These are phyloP conservation scores for Marvania coccoides DNA, from an alignment of 139 green algal genomes.

Conservation along the genomic window DNA sequence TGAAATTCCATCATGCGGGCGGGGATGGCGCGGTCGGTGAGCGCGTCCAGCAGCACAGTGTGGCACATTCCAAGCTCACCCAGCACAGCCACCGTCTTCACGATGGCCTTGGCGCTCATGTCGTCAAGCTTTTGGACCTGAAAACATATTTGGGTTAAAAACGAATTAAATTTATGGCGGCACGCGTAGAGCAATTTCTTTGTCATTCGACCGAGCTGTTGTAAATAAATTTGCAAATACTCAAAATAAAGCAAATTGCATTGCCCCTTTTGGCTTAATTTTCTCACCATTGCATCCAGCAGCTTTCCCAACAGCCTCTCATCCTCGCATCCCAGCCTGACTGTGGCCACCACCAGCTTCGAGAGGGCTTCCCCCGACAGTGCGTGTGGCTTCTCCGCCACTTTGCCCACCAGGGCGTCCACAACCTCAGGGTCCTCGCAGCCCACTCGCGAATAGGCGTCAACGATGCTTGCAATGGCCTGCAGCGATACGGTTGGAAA, in stretches of 20 bases:
- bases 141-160: too few species aligned
- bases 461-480: slow-evolving; percentile 28
- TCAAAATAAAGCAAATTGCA: too few species aligned
- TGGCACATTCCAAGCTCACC: slow-evolving; percentile 19
- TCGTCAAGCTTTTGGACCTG: slow-evolving; percentile 18
- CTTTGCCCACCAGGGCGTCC: slow-evolving; percentile 13
- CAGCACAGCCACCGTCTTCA: slow-evolving; percentile 20
- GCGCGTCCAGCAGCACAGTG: slow-evolving; percentile 7
- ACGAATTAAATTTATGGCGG: too few species aligned
- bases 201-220: too few species aligned
- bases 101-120: slow-evolving; percentile 7
- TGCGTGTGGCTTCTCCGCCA: neutral
- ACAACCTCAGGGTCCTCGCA: slow-evolving; percentile 24
- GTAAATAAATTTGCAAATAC: too few species aligned
- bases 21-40: slow-evolving; percentile 12
- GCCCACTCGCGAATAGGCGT: slow-evolving; percentile 29
- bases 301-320: slow-evolving; percentile 12
- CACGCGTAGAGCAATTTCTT: too few species aligned
- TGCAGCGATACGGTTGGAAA: neutral
- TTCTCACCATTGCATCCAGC: slow-evolving; percentile 1
- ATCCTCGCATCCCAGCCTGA: slow-evolving; percentile 22
- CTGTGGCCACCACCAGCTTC: slow-evolving; percentile 18
- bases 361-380: slow-evolving; percentile 13
- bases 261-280: too few species aligned
- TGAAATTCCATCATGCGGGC: slow-evolving; percentile 10